phyloP scores from a whole-genome alignment of 73 alveolate genomes.

The Paramecium pentaurelia region DNA sequence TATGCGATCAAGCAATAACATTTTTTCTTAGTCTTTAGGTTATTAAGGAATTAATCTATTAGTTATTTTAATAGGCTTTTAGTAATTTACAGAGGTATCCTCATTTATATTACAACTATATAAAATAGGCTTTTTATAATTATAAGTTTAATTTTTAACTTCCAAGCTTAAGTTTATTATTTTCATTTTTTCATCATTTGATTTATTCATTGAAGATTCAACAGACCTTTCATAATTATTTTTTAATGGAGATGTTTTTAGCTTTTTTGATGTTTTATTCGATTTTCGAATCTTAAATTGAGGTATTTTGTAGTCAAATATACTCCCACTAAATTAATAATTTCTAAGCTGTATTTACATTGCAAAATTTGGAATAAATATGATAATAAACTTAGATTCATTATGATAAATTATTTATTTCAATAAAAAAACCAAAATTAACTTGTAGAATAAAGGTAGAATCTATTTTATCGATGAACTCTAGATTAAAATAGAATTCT shows the following conservation, averaged over 20 bases:
- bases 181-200: neutral
- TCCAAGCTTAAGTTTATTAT: neutral
- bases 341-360: neutral
- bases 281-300: neutral
- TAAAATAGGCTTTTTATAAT: neutral
- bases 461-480: neutral
- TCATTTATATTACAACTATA: neutral
- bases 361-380: neutral
- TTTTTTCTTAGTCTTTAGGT: neutral
- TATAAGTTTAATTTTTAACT: neutral
- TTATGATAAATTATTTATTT: neutral
- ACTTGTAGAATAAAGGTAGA: neutral
- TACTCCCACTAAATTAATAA: neutral
- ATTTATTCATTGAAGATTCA: neutral
- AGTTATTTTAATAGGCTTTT: neutral
- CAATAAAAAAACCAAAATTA: neutral
- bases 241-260: neutral
- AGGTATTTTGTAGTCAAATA: neutral
- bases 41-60: neutral
- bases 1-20: neutral
- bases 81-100: neutral
- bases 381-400: neutral
- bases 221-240: neutral
- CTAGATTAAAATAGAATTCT: neutral
- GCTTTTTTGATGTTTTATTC: neutral